phyloP scores from a whole-genome alignment of 371 early-diverging fungal genomes.

The Nosema muscidifuracis region DNA sequence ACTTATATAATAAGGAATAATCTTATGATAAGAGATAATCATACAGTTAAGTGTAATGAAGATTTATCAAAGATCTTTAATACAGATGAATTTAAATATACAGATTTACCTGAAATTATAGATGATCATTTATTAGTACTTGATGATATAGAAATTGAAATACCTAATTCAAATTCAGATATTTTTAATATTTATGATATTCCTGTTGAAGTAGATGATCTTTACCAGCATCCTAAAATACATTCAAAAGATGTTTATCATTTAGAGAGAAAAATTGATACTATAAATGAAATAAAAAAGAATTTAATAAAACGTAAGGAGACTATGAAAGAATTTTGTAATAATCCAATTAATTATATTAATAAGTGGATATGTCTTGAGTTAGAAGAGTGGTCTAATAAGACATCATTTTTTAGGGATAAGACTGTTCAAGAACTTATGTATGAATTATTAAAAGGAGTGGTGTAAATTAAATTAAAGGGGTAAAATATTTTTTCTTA shows the following conservation, averaged over 20 bases:
- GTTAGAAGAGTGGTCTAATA: constrained; percentile 42
- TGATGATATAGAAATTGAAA: constrained; percentile 45
- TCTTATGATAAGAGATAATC: constrained; percentile 12
- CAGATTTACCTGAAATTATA: constrained; percentile 30
- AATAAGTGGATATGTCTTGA: constrained; percentile 54
- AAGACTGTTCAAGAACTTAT: constrained; percentile 57
- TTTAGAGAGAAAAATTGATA: constrained; percentile 60
- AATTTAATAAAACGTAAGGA: constrained; percentile 46
- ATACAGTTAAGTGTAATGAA: constrained; percentile 33
- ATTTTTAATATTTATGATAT: constrained; percentile 49
- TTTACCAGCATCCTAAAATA: constrained; percentile 51
- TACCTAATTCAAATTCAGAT: constrained; percentile 24
- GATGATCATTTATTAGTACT: constrained; percentile 40
- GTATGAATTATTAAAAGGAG: constrained; percentile 55
- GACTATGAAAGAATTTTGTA: constrained; percentile 44
- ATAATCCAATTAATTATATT: constrained; percentile 59
- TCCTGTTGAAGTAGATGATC: constrained; percentile 57
- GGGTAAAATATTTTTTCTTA: too few species aligned
- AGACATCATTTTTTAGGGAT: constrained; percentile 53
- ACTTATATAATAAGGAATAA: constrained; percentile 45
- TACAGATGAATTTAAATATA: constrained; percentile 38
- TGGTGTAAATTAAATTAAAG: not conserved
- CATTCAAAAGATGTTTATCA: constrained; percentile 50
- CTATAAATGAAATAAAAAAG: constrained; percentile 39
- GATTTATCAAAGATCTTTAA: constrained; percentile 35